phyloP scores from a whole-genome alignment of 805 yeast species.

The Candida arabinofermentans region DNA sequence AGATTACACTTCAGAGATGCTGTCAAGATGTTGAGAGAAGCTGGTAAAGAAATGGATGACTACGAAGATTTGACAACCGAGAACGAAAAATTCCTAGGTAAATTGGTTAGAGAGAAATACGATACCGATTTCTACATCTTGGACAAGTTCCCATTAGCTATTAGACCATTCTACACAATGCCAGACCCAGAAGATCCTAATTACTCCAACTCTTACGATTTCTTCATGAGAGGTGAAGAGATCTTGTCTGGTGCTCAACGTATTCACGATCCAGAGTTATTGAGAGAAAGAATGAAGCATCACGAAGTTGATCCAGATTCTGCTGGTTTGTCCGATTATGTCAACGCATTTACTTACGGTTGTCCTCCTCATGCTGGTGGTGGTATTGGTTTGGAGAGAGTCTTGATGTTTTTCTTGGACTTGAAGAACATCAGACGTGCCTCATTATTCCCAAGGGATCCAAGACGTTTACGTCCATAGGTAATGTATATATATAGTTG shows the following conservation, averaged over 20 bases:
- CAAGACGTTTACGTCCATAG: slow-evolving; percentile 85
- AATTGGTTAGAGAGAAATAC: slow-evolving; percentile 85
- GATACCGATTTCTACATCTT: slow-evolving; percentile 96
- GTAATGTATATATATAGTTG: not conserved
- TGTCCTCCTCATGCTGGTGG: slow-evolving; percentile 99
- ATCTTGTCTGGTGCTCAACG: slow-evolving; percentile 99
- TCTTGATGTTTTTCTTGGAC: slow-evolving; percentile 95
- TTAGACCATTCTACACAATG: slow-evolving; percentile 99
- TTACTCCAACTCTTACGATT: slow-evolving; percentile 96
- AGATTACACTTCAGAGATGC: slow-evolving; percentile 89
- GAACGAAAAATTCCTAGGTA: slow-evolving; percentile 91
- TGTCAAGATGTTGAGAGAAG: slow-evolving; percentile 76
- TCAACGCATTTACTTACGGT: slow-evolving; percentile 89
- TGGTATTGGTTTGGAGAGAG: slow-evolving; percentile 99
- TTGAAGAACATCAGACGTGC: slow-evolving; percentile 97
- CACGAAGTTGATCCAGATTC: slow-evolving; percentile 78
- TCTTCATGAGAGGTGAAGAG: slow-evolving; percentile 99
- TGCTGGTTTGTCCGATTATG: slow-evolving; percentile 86
- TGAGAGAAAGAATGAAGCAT: slow-evolving; percentile 73
- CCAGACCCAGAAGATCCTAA: slow-evolving; percentile 90
- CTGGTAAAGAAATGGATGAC: slow-evolving; percentile 82
- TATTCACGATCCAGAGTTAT: slow-evolving; percentile 86
- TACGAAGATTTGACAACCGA: slow-evolving; percentile 91
- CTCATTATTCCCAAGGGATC: slow-evolving; percentile 99
- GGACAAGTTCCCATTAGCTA: slow-evolving; percentile 96